Conservation (phyloP, 305 asterid species). For the Fraxinus xanthoxyloides region DNA sequence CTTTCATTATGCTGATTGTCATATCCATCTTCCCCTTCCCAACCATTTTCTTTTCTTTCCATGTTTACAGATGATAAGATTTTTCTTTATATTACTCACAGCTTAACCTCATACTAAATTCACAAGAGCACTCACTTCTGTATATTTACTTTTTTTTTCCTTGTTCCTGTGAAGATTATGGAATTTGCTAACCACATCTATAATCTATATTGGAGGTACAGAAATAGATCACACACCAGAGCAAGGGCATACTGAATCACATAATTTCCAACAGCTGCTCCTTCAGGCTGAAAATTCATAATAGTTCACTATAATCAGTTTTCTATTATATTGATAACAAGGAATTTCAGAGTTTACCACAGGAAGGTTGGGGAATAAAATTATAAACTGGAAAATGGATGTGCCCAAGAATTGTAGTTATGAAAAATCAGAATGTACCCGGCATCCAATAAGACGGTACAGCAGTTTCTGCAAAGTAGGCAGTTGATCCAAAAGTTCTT, state of each 20-base stretch:
- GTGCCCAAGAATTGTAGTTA: neutral
- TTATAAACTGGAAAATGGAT: neutral
- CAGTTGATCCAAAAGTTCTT: neutral
- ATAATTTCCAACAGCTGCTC: neutral
- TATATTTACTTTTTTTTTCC: neutral
- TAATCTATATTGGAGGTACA: neutral
- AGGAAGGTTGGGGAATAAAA: constrained; percentile 26
- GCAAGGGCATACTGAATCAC: neutral
- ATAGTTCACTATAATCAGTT: neutral
- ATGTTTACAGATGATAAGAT: neutral
- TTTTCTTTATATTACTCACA: neutral
- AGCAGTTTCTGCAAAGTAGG: neutral
- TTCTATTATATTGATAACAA: neutral
- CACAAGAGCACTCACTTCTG: neutral
- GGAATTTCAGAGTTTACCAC: neutral
- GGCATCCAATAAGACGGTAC: neutral
- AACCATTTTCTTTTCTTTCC: neutral
- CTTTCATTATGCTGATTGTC: neutral
- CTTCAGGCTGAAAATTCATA: neutral
- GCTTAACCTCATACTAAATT: neutral
- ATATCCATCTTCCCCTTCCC: neutral
- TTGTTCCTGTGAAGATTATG: neutral
- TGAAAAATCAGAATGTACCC: neutral
- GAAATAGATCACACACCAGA: neutral
- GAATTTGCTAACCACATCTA: neutral